Evolutionary conservation across 1,284 basidiomycete species (phyloP).

Genomic region (Fistulina hepatica): DNA sequence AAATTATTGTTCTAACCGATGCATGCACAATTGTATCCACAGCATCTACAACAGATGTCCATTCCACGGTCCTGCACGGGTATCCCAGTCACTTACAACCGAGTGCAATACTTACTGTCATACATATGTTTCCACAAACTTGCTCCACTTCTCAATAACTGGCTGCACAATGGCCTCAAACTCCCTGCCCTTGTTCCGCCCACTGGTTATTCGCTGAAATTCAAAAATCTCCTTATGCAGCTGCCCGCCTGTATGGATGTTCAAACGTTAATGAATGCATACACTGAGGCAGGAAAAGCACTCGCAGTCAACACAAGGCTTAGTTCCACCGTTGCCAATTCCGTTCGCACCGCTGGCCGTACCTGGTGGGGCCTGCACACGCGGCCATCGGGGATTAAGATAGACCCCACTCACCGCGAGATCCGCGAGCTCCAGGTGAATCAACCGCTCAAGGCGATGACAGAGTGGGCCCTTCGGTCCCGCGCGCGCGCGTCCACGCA

Average conservation of each 20-base stretch:
- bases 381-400: not conserved
- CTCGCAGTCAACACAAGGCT: constrained; percentile 1
- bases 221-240: constrained; percentile 69
- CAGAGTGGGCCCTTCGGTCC: constrained; percentile 43
- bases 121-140: constrained; percentile 39
- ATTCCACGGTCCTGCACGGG: not conserved
- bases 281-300: not conserved
- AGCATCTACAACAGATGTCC: constrained; percentile 6
- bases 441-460: constrained; percentile 50
- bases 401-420: constrained; percentile 33
- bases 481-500: constrained; percentile 35
- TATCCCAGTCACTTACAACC: not conserved
- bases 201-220: constrained; percentile 41
- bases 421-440: constrained; percentile 68
- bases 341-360: constrained; percentile 4
- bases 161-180: constrained; percentile 65
- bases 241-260: constrained; percentile 32
- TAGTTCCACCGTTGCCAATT: constrained; percentile 12
- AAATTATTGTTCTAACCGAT: not conserved
- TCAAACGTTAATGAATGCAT: no score
- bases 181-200: constrained; percentile 47
- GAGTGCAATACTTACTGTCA: no score
- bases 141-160: constrained; percentile 66
- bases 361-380: not conserved
- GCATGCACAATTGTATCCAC: not conserved